Evolutionary conservation across 1,284 basidiomycete species (phyloP).

Genomic region (Malassezia yamatoensis): DNA sequence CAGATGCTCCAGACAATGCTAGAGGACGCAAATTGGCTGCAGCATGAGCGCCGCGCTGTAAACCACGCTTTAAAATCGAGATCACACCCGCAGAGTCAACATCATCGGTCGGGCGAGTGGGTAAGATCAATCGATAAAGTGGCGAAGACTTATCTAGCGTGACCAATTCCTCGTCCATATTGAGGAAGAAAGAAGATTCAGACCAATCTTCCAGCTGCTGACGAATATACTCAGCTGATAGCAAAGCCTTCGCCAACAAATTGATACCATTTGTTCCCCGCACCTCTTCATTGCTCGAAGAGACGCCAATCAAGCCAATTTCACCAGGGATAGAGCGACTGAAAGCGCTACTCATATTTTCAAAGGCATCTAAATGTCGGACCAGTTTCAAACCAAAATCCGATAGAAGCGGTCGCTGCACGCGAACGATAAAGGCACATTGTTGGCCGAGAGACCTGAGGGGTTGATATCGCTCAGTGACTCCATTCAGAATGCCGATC

Average conservation of each 20-base stretch:
- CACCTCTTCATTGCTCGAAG: conserved; percentile 30
- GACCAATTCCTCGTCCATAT: conserved; percentile 23
- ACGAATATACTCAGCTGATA: conserved; percentile 27
- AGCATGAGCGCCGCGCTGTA: conserved; percentile 26
- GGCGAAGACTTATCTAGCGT: not conserved
- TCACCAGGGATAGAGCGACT: conserved; percentile 80
- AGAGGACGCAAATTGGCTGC: conserved; percentile 10
- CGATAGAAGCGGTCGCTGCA: conserved; percentile 75
- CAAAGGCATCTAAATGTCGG: conserved; percentile 81
- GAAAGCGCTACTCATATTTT: conserved; percentile 70
- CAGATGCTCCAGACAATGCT: not conserved
- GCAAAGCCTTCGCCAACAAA: conserved; percentile 34
- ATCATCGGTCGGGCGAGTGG: not conserved
- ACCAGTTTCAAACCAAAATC: conserved; percentile 67
- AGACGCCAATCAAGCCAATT: conserved; percentile 20
- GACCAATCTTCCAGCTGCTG: conserved; percentile 30
- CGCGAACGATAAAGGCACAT: conserved; percentile 67
- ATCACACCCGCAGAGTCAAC: conserved; percentile 33
- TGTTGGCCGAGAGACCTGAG: conserved; percentile 68
- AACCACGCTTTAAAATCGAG: conserved; percentile 18
- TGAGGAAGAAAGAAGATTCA: conserved; percentile 29
- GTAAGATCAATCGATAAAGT: conserved; percentile 6
- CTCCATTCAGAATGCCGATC: conserved; percentile 27
- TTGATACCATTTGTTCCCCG: conserved; percentile 35
- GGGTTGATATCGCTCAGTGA: conserved; percentile 72